A percentile compares a stretch with the other conserved stretches of the same genome.
Conservation (phyloP, 1,284 basidiomycete species). For the Microbotryum lychnidis-dioicae region DNA sequence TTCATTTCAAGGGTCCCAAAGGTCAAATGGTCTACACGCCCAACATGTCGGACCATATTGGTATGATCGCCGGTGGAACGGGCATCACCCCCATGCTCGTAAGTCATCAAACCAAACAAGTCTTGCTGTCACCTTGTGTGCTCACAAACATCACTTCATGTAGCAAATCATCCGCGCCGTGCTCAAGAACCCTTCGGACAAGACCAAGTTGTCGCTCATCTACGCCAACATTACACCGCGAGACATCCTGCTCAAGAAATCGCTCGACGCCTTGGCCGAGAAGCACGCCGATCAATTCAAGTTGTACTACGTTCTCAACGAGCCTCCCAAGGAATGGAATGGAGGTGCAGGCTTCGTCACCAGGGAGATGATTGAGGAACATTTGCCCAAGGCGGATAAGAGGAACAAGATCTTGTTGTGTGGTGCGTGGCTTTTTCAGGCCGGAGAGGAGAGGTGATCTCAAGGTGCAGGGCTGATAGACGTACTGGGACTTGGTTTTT, state of each 20-base stretch:
- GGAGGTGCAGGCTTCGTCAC: conserved; percentile 86
- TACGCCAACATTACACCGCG: conserved; percentile 75
- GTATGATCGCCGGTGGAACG: conserved; percentile 90
- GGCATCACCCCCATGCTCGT: conserved; percentile 93
- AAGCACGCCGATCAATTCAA: conserved; percentile 64
- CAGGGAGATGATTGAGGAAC: conserved; percentile 79
- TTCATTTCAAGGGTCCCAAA: conserved; percentile 90
- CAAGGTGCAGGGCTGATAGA: not conserved
- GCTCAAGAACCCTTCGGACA: conserved; percentile 75
- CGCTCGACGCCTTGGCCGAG: conserved; percentile 69
- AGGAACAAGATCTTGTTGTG: conserved; percentile 43
- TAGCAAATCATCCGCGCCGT: conserved; percentile 81
- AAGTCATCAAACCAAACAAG: not conserved
- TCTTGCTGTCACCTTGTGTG: no score
- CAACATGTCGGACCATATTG: conserved; percentile 65
- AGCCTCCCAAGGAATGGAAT: conserved; percentile 75
- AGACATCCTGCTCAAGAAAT: conserved; percentile 62
- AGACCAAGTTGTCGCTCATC: conserved; percentile 81
- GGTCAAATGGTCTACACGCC: conserved; percentile 57
- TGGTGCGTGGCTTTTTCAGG: conserved; percentile 25
- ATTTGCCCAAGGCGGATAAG: conserved; percentile 35
- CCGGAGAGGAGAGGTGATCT: no score
- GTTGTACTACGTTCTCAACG: conserved; percentile 87
- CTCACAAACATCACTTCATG: not conserved
- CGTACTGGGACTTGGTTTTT: not conserved